Evolutionary conservation across 1,139 yeast species (phyloP).

Genomic region (Arxiozyma bovina): DNA sequence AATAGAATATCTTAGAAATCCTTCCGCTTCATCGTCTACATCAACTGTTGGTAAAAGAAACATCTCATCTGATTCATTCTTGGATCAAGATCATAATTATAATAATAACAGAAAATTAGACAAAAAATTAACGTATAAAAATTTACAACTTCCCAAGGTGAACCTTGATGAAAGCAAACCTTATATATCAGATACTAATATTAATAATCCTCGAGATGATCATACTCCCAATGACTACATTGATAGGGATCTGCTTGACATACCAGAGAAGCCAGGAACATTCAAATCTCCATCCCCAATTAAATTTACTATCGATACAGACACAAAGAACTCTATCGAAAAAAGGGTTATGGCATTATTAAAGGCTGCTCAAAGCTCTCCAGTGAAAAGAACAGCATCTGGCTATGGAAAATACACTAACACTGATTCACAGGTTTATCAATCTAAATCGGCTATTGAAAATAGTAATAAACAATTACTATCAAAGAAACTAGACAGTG

Average conservation of each 20-base stretch:
- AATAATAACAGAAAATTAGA: not conserved
- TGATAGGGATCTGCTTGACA: not conserved
- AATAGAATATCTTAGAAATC: conserved; percentile 3
- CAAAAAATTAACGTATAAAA: not conserved
- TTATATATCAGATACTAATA: not conserved
- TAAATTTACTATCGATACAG: conserved; percentile 8
- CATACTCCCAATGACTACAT: not conserved
- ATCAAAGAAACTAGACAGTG: not conserved
- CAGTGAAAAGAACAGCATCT: conserved; percentile 40
- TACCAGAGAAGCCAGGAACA: not conserved
- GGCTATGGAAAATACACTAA: conserved; percentile 56
- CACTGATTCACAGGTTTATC: not conserved
- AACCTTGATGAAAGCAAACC: not conserved
- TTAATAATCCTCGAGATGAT: too few species aligned
- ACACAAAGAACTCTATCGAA: conserved; percentile 38
- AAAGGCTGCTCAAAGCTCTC: conserved; percentile 33
- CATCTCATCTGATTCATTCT: not conserved
- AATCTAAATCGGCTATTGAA: not conserved
- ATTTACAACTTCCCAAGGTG: not conserved
- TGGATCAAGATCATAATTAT: not conserved
- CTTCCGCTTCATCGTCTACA: not conserved
- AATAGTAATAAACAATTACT: not conserved
- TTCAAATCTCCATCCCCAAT: conserved; percentile 7
- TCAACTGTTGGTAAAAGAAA: not conserved
- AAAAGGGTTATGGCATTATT: conserved; percentile 47